These are phyloP conservation scores for Leccinum uliginosum DNA, from an alignment of 768 basidiomycete species.

Conservation along the genomic window DNA sequence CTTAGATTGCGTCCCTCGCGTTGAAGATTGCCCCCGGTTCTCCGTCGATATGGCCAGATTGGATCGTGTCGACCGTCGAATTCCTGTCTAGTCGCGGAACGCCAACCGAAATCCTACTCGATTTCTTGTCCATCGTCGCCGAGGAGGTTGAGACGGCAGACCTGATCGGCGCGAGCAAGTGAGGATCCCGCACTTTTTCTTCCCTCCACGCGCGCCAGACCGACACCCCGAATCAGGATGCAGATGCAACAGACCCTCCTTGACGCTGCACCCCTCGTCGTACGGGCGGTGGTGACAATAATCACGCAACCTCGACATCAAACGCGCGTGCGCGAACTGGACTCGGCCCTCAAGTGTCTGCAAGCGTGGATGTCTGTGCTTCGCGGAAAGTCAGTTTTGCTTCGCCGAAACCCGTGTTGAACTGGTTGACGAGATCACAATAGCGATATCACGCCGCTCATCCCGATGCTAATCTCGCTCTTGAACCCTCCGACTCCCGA, in stretches of 20 bases:
- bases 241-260: slow-evolving; percentile 63
- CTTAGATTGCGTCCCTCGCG: slow-evolving; percentile 65
- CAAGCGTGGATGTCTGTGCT: slow-evolving; percentile 79
- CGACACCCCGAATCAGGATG: slow-evolving; percentile 36
- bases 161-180: slow-evolving; percentile 71
- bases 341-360: slow-evolving; percentile 72
- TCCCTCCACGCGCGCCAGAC: not conserved
- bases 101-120: slow-evolving; percentile 56
- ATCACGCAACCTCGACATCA: slow-evolving; percentile 40
- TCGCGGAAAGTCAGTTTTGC: slow-evolving; percentile 53
- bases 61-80: slow-evolving; percentile 64
- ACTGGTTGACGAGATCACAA: slow-evolving; percentile 2
- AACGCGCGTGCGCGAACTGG: slow-evolving; percentile 41
- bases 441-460: slow-evolving; percentile 69
- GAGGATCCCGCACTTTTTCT: slow-evolving; percentile 26
- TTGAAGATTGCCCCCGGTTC: slow-evolving; percentile 61
- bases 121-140: slow-evolving; percentile 78
- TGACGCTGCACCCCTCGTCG: slow-evolving; percentile 67
- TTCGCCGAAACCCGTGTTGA: not conserved
- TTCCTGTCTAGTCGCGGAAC: slow-evolving; percentile 59
- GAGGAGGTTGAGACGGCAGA: slow-evolving; percentile 79
- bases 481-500: slow-evolving; percentile 30
- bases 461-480: slow-evolving; percentile 56
- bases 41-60: slow-evolving; percentile 66
- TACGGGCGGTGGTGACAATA: slow-evolving; percentile 59